Evolutionary conservation across 805 yeast species (phyloP).

Genomic region (Hanseniaspora hatyaiensis): DNA sequence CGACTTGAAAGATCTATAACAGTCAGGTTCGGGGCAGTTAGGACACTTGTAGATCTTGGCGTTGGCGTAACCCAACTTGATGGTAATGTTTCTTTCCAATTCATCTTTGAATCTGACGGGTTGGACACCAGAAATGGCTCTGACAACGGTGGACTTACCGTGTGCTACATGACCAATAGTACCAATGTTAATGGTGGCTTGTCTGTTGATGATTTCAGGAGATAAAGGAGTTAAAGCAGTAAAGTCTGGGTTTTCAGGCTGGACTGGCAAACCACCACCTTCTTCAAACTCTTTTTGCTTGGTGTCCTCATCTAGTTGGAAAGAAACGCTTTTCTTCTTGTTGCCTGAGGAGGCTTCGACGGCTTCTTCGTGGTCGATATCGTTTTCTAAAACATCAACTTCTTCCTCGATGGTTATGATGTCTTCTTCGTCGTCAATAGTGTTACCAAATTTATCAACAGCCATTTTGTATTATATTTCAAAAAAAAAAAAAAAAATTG

Average conservation of each 20-base stretch:
- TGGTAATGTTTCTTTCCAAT: constrained; percentile 96
- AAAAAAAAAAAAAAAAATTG: no score
- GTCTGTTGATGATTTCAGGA: constrained; percentile 94
- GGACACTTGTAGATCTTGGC: constrained; percentile 94
- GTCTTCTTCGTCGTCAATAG: constrained; percentile 26
- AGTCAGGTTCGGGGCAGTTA: constrained; percentile 82
- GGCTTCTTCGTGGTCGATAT: constrained; percentile 25
- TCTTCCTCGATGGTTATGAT: constrained; percentile 25
- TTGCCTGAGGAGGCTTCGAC: constrained; percentile 36
- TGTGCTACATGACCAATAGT: constrained; percentile 94
- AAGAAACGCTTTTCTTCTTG: constrained; percentile 65
- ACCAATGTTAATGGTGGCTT: constrained; percentile 97
- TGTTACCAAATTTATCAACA: constrained; percentile 17
- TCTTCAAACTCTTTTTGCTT: constrained; percentile 78
- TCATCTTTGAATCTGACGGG: constrained; percentile 99
- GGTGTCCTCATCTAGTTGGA: constrained; percentile 47
- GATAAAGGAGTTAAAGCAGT: constrained; percentile 70
- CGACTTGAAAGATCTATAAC: constrained; percentile 87
- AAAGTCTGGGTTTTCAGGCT: constrained; percentile 83
- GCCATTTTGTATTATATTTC: constrained; percentile 12
- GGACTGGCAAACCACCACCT: constrained; percentile 97
- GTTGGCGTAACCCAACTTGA: constrained; percentile 95
- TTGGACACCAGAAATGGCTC: constrained; percentile 96
- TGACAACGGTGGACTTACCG: constrained; percentile 86
- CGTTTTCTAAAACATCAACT: background rate